Percentiles rank a stretch among this genome's conserved stretches.
Conservation (phyloP, 176 grass and related monocot species). For the maize (Zea mays) region Zm-B73-REFERENCE-NAM-5.0 NC_050100.1:181371501-181372000, state of each 20-base stretch:
- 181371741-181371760: not conserved
- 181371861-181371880: no score
- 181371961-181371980: no score
- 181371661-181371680: not conserved
- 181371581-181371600: not conserved
- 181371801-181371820: not conserved
- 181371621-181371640: not conserved
- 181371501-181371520: constrained; percentile 3
- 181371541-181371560: constrained; percentile 86
- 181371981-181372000: no score
- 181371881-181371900: no score
- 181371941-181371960: no score
- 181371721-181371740: not conserved
- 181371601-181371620: not conserved
- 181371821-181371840: not conserved
- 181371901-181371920: no score
- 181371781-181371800: not conserved
- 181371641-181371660: not conserved
- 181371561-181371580: constrained; percentile 71
- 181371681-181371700: not conserved
- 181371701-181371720: not conserved
- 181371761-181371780: not conserved
- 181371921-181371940: no score
- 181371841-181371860: no score
- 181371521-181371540: constrained; percentile 73